These are phyloP conservation scores for Pelomyxa schiedti DNA, from an alignment of 78 protist genomes.

Conservation along the genomic window DNA sequence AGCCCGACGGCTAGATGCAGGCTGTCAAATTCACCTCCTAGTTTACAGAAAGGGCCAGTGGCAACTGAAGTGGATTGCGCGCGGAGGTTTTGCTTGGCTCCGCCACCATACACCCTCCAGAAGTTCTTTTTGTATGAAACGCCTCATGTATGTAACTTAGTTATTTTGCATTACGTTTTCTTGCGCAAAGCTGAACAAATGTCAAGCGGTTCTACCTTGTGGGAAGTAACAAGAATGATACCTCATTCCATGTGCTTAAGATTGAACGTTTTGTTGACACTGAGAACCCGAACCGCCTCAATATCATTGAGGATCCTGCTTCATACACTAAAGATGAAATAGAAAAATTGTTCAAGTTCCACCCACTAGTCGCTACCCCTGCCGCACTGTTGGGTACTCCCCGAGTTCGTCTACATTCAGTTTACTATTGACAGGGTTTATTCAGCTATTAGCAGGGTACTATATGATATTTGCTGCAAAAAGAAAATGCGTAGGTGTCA, in stretches of 20 bases:
- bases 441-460: conserved; percentile 72
- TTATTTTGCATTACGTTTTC: too few species aligned
- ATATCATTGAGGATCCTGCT: conserved; percentile 47
- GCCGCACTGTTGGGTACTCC: conserved; percentile 66
- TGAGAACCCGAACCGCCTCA: too few species aligned
- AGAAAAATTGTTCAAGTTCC: conserved; percentile 25
- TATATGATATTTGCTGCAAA: conserved; percentile 72
- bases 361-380: conserved; percentile 17
- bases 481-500: conserved; percentile 53
- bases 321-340: conserved; percentile 40
- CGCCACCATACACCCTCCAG: neutral
- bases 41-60: too few species aligned
- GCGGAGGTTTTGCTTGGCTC: neutral
- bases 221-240: conserved; percentile 42
- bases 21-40: too few species aligned
- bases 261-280: conserved; percentile 45
- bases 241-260: conserved; percentile 33
- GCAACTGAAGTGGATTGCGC: too few species aligned
- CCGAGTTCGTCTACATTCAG: too few species aligned
- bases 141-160: neutral
- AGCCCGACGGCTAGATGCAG: too few species aligned
- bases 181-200: neutral
- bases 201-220: conserved; percentile 54
- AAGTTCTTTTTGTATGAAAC: neutral
- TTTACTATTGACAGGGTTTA: too few species aligned